Conservation (phyloP, 352 stramenopile genomes). For the Globisporangium acanthophoron region DNA sequence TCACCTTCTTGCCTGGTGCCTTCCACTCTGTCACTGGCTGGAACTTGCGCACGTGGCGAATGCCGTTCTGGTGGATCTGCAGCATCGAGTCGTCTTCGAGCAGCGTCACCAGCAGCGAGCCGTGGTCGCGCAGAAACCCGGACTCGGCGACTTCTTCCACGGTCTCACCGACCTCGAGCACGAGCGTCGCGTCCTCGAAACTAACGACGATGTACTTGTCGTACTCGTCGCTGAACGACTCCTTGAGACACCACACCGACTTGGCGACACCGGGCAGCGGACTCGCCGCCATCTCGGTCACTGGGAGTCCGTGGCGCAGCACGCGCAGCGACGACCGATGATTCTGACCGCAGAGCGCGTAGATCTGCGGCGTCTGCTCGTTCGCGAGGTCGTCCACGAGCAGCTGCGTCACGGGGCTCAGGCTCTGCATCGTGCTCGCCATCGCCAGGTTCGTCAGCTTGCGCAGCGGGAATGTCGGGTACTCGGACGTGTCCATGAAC, state of each 20-base stretch:
- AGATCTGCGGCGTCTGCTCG: conserved; percentile 97
- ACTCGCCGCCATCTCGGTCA: conserved; percentile 96
- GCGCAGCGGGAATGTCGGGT: conserved; percentile 66
- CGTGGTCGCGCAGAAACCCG: conserved; percentile 93
- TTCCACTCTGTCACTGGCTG: conserved; percentile 96
- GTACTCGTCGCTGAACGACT: conserved; percentile 63
- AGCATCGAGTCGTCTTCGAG: conserved; percentile 94
- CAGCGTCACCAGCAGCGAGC: conserved; percentile 93
- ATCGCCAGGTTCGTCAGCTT: conserved; percentile 88
- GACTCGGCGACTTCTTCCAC: conserved; percentile 97
- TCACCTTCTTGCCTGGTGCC: conserved; percentile 95
- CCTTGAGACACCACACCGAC: conserved; percentile 93
- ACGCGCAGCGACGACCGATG: conserved; percentile 93
- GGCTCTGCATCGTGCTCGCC: conserved; percentile 72
- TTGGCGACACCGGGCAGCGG: conserved; percentile 94
- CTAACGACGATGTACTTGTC: conserved; percentile 99
- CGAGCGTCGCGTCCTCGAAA: conserved; percentile 98
- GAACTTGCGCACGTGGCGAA: conserved; percentile 94
- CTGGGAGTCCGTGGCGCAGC: conserved; percentile 93
- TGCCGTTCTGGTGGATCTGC: conserved; percentile 94
- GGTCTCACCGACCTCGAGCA: conserved; percentile 95
- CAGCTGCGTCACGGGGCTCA: conserved; percentile 94
- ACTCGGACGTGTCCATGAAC: conserved; percentile 58
- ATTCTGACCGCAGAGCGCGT: conserved; percentile 92
- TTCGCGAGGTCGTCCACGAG: conserved; percentile 93